phyloP scores from a whole-genome alignment of 768 basidiomycete genomes.

The Tulasnella sp. region DNA sequence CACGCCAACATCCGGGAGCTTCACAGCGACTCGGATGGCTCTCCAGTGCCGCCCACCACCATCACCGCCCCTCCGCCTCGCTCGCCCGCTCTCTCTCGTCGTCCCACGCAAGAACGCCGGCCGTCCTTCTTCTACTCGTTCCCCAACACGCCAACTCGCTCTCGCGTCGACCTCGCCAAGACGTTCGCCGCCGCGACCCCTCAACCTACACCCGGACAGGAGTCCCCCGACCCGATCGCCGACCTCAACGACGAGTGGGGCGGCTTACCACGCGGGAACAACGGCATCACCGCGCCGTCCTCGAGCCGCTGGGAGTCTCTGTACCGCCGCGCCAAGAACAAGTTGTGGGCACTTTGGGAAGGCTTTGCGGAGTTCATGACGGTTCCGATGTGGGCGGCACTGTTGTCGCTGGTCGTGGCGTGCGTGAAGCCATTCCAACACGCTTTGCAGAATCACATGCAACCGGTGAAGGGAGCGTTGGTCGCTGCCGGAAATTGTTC shows the following conservation, averaged over 20 bases:
- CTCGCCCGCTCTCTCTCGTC: not conserved
- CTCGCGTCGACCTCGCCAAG: slow-evolving; percentile 3
- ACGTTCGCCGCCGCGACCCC: not conserved
- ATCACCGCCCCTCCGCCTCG: not conserved
- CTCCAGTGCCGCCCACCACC: not conserved
- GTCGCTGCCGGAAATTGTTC: slow-evolving; percentile 60
- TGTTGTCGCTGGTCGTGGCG: slow-evolving; percentile 65
- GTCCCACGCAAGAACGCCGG: slow-evolving; percentile 16
- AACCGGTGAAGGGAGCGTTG: slow-evolving; percentile 57
- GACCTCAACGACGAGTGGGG: slow-evolving; percentile 12
- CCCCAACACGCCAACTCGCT: slow-evolving; percentile 39
- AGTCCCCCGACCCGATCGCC: not conserved
- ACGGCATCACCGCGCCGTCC: slow-evolving; percentile 3
- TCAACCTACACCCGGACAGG: not conserved
- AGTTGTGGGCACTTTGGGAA: slow-evolving; percentile 25
- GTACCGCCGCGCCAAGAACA: slow-evolving; percentile 19
- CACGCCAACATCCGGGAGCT: not conserved
- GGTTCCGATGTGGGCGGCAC: slow-evolving; percentile 71
- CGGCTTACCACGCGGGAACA: not conserved
- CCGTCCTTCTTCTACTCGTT: slow-evolving; percentile 52
- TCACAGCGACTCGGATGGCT: not conserved
- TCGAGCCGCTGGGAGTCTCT: slow-evolving; percentile 6
- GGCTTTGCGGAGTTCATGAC: slow-evolving; percentile 69
- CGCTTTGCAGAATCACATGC: slow-evolving; percentile 48
- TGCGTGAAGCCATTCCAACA: slow-evolving; percentile 66